phyloP scores from a whole-genome alignment of 192 early-diverging fungal genomes.

The Diversispora epigaea region DNA sequence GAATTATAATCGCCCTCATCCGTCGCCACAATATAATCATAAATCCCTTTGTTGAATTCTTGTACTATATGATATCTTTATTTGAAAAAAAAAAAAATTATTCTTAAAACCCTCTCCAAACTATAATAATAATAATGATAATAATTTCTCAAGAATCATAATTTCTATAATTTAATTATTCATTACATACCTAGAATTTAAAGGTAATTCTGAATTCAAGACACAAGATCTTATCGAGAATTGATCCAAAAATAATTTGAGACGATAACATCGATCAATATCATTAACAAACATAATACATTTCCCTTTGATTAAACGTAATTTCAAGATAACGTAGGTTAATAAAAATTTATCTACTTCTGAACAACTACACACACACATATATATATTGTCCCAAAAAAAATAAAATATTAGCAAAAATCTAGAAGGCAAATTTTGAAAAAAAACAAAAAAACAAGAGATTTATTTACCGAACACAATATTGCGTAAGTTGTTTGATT shows the following conservation, averaged over 20 bases:
- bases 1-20: constrained; percentile 79
- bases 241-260: constrained; percentile 95
- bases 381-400: not conserved
- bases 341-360: constrained; percentile 89
- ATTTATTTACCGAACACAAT: constrained; percentile 57
- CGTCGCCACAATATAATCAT: constrained; percentile 94
- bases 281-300: constrained; percentile 95
- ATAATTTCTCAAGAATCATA: not conserved
- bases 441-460: too few species aligned
- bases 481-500: constrained; percentile 70
- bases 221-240: constrained; percentile 90
- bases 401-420: not conserved
- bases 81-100: not conserved
- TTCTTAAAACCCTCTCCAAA: not conserved
- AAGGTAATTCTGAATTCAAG: constrained; percentile 92
- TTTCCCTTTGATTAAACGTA: constrained; percentile 87
- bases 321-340: constrained; percentile 86
- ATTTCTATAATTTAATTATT: not conserved
- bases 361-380: constrained; percentile 49
- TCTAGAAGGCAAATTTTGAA: too few species aligned
- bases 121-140: not conserved
- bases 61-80: constrained; percentile 90
- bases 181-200: constrained; percentile 62
- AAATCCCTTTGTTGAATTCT: constrained; percentile 95
- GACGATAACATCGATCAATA: constrained; percentile 87